Conservation (phyloP, 2,329 filamentous ascomycete genomes). For the Stagonosporopsis tanaceti region DNA sequence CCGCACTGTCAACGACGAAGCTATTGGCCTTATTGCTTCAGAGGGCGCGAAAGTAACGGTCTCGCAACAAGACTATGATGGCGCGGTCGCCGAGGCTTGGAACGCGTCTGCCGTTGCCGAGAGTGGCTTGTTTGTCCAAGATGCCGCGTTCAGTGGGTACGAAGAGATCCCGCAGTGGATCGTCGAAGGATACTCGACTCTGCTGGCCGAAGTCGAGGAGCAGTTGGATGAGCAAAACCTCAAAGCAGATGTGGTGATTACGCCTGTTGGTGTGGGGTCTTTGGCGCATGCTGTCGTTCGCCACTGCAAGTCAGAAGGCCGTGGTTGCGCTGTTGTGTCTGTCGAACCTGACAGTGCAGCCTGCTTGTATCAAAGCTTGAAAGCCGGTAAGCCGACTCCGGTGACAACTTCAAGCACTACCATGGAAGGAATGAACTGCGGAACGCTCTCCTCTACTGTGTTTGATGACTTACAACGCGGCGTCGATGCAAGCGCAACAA, state of each 20-base stretch:
- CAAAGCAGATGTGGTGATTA: constrained; percentile 60
- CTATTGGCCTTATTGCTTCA: constrained; percentile 61
- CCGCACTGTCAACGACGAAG: constrained; percentile 61
- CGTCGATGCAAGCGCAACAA: constrained; percentile 66
- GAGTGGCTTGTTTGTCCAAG: constrained; percentile 68
- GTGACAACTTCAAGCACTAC: constrained; percentile 69
- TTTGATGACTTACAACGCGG: constrained; percentile 68
- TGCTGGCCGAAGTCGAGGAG: constrained; percentile 72
- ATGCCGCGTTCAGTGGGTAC: constrained; percentile 73
- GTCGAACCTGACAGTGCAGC: constrained; percentile 75
- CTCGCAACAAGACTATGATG: constrained; percentile 69
- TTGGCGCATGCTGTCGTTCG: constrained; percentile 73
- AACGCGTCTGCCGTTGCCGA: constrained; percentile 49
- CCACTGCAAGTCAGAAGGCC: constrained; percentile 64
- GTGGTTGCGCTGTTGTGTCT: constrained; percentile 60
- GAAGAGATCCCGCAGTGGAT: constrained; percentile 75
- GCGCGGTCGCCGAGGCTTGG: constrained; percentile 62
- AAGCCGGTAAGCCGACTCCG: constrained; percentile 56
- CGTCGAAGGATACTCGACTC: constrained; percentile 78
- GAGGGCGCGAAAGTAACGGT: constrained; percentile 70
- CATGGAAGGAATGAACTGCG: constrained; percentile 78
- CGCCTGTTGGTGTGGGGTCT: constrained; percentile 76
- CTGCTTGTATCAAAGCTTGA: constrained; percentile 63
- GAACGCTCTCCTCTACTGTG: constrained; percentile 70
- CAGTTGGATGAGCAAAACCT: constrained; percentile 60